These are phyloP conservation scores for Cardiospermum halicacabum DNA, from an alignment of 345 rosid genomes.

Conservation along the genomic window DNA sequence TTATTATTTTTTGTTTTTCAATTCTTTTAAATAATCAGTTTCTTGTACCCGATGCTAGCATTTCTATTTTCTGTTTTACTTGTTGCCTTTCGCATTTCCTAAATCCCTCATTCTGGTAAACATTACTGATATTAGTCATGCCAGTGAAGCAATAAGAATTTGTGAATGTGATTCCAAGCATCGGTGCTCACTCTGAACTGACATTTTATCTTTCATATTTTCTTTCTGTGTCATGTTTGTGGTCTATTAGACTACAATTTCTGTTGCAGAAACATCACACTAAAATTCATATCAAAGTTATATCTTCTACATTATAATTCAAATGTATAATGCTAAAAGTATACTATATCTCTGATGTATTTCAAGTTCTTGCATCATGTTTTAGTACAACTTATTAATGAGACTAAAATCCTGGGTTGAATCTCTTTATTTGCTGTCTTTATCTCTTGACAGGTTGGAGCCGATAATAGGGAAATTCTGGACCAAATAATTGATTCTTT, in stretches of 20 bases:
- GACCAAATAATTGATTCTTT: constrained; percentile 87
- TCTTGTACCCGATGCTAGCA: not conserved
- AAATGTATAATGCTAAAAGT: not conserved
- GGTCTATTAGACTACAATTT: not conserved
- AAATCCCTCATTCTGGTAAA: not conserved
- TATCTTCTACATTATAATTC: not conserved
- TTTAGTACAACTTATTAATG: not conserved
- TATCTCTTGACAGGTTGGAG: constrained; percentile 66
- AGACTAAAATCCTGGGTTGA: not conserved
- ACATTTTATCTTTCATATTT: no score
- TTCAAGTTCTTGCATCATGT: not conserved
- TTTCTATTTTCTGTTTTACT: not conserved
- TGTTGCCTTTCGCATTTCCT: not conserved
- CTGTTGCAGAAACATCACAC: not conserved
- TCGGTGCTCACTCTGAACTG: not conserved
- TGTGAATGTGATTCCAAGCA: not conserved
- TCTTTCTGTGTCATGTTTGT: not conserved
- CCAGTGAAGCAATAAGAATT: not conserved
- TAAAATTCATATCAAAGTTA: not conserved
- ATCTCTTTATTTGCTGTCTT: constrained; percentile 12
- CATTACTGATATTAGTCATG: not conserved
- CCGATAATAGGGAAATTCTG: constrained; percentile 66
- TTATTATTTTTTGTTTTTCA: no score
- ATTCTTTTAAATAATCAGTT: not conserved
- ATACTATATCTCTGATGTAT: not conserved